Percentiles rank a stretch among this genome's conserved stretches.
phyloP scores from a whole-genome alignment of 208 protist genomes.

The Trypanosomatidae sp. region DNA sequence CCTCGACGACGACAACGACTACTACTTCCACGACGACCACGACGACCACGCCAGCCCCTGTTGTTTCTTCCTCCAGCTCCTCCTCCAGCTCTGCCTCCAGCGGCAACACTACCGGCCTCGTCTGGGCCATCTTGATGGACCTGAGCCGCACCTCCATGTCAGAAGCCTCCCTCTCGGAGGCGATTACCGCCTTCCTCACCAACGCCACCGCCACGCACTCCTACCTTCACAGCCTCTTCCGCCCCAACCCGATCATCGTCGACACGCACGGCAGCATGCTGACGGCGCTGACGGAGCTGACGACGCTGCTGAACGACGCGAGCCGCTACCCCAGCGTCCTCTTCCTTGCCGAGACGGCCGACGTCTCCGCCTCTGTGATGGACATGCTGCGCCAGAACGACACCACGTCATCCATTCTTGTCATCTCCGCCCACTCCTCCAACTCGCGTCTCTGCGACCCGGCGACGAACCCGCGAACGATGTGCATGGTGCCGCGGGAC shows the following conservation, averaged over 20 bases:
- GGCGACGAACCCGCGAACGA: constrained; percentile 45
- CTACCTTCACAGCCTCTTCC: constrained; percentile 31
- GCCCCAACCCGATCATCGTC: constrained; percentile 36
- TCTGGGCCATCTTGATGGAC: constrained; percentile 61
- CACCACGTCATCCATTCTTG: constrained; percentile 37
- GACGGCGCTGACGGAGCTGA: constrained; percentile 49
- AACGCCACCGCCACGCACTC: constrained; percentile 14
- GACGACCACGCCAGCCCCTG: too few species aligned
- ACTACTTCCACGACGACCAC: too few species aligned
- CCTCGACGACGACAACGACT: too few species aligned
- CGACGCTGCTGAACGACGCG: constrained; percentile 31
- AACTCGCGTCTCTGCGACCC: constrained; percentile 66
- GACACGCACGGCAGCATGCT: constrained; percentile 63
- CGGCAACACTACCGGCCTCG: constrained; percentile 12
- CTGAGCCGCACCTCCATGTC: constrained; percentile 47
- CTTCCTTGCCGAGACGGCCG: constrained; percentile 68
- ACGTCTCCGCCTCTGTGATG: constrained; percentile 59
- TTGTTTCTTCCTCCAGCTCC: too few species aligned
- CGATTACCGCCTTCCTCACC: constrained; percentile 30
- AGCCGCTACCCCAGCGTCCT: constrained; percentile 51
- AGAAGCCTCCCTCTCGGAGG: constrained; percentile 21
- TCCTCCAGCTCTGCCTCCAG: neutral
- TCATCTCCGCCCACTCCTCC: constrained; percentile 67
- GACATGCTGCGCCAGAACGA: constrained; percentile 58
- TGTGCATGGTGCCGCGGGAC: constrained; percentile 81